Base-by-base conservation (phyloP, 129 eudicot species). In the Arctium lappa region DNA sequence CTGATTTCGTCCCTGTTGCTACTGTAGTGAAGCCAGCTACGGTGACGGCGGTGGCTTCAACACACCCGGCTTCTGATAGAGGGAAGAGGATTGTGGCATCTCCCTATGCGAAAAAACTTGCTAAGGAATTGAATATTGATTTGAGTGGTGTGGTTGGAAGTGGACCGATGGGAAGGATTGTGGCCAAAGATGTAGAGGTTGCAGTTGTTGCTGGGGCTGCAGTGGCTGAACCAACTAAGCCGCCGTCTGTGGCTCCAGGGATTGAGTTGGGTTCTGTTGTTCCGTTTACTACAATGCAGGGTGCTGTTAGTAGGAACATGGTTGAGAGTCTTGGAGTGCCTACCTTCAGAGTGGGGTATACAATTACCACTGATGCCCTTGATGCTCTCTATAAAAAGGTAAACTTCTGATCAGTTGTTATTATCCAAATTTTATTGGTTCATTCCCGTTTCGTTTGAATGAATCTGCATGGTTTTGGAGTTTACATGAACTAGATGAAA, bases 341-440 rank as follows among this genome's bases (percentile, higher is more conserved):
- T 27, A 90, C 99, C 3, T 96, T 96, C 70, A 91, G 99, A 85
- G 99, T 96, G 4, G 99, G 99, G 27, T 96, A 96, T 72, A 93
- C 97, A 4, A 83, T 96, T 62, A 90, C 97, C 8, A 96, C 98
- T 31, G 98, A 96, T 86, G 99, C 99, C 1, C 98, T 96, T 80
- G 98, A 96, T 85, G 98, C 97, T 70, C 86, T 96, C 34, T 96
- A 93, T 85, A 96, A 96, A 87, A 96, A 96, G 99, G 99, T 96
- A 86, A 31, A 6, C 36, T 5, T 84, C 33, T 36, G 31, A 56
- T 74, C 53, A 4, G 18, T 29, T 83, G 72, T 38, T 33, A 34
- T 60, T 60, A 60, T 22, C 27, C 27, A 22, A 22, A 22, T 22
- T 22, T 53, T 6, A 13, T 42, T 36, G 11, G 22, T 39, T 71